Percentiles rank a stretch among this genome's conserved stretches.
These are phyloP conservation scores for Lipomyces lipofer DNA, from an alignment of 805 yeast species.

Conservation along the genomic window DNA sequence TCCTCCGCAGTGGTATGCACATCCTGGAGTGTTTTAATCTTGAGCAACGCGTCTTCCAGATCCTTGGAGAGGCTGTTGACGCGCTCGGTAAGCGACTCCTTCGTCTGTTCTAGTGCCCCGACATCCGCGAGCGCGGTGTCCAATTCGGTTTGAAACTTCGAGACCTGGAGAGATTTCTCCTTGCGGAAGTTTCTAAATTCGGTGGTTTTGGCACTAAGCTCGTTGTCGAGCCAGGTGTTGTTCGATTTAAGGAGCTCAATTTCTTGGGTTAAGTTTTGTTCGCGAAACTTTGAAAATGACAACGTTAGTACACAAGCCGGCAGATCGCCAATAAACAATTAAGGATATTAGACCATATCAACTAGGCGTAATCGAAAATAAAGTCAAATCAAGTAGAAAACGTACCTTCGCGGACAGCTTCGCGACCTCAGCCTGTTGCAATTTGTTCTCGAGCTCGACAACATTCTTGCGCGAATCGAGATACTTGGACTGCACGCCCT, in stretches of 20 bases:
- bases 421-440: constrained; percentile 40
- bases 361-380: too few species aligned
- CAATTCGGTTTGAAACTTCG: constrained; percentile 41
- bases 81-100: constrained; percentile 41
- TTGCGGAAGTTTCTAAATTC: constrained; percentile 39
- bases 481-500: constrained; percentile 41
- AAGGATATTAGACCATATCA: too few species aligned
- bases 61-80: constrained; percentile 43
- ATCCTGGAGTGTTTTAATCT: constrained; percentile 52
- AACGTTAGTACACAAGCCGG: too few species aligned
- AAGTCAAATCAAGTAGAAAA: not conserved
- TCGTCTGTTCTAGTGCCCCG: constrained; percentile 35
- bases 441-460: constrained; percentile 43
- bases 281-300: constrained; percentile 36
- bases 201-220: constrained; percentile 40
- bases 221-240: constrained; percentile 47
- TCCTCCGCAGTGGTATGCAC: constrained; percentile 47
- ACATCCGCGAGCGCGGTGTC: constrained; percentile 42
- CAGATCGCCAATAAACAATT: not conserved
- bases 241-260: constrained; percentile 44
- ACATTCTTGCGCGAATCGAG: constrained; percentile 45
- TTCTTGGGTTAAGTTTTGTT: constrained; percentile 47
- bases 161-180: constrained; percentile 39
- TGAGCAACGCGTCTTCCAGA: constrained; percentile 47
- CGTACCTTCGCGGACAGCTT: constrained; percentile 33